phyloP scores from a whole-genome alignment of 306 rosid genomes.

The Cucumis melo region DNA sequence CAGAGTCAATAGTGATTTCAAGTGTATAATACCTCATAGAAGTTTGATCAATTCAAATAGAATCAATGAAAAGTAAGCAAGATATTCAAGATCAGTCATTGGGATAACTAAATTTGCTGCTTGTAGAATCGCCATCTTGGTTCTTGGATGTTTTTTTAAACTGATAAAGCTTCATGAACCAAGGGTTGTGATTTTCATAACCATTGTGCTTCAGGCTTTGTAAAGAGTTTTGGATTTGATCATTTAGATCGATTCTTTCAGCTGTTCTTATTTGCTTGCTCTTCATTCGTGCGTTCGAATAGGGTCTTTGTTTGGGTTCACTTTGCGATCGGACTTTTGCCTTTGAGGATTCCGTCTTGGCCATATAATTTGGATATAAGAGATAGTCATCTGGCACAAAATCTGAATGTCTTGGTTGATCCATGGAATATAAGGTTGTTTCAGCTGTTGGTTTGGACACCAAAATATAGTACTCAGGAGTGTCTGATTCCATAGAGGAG shows the following conservation, averaged over 20 bases:
- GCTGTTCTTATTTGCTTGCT: conserved; percentile 23
- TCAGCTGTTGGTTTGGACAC: conserved; percentile 22
- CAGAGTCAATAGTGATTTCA: not conserved
- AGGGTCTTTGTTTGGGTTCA: conserved; percentile 77
- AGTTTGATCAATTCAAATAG: not conserved
- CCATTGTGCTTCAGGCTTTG: conserved; percentile 19
- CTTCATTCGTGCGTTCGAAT: conserved; percentile 16
- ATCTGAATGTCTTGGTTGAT: conserved; percentile 14
- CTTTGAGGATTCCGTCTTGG: conserved; percentile 57
- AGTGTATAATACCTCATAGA: not conserved
- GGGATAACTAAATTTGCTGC: conserved; percentile 15
- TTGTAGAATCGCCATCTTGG: conserved; percentile 14
- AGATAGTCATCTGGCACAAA: conserved; percentile 14
- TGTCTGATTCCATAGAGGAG: conserved; percentile 19
- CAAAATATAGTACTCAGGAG: conserved; percentile 17
- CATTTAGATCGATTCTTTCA: conserved; percentile 11
- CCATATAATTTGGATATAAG: conserved; percentile 53
- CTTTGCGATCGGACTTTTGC: conserved; percentile 73
- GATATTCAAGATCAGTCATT: not conserved
- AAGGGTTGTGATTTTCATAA: conserved; percentile 23
- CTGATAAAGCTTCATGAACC: conserved; percentile 34
- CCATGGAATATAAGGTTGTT: conserved; percentile 17
- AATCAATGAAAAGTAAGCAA: not conserved
- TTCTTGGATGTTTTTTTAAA: conserved; percentile 19
- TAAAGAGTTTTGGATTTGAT: conserved; percentile 27